These are phyloP conservation scores for Hanseniaspora pseudoguilliermondii DNA, from an alignment of 805 yeast genomes.

Conservation along the genomic window DNA sequence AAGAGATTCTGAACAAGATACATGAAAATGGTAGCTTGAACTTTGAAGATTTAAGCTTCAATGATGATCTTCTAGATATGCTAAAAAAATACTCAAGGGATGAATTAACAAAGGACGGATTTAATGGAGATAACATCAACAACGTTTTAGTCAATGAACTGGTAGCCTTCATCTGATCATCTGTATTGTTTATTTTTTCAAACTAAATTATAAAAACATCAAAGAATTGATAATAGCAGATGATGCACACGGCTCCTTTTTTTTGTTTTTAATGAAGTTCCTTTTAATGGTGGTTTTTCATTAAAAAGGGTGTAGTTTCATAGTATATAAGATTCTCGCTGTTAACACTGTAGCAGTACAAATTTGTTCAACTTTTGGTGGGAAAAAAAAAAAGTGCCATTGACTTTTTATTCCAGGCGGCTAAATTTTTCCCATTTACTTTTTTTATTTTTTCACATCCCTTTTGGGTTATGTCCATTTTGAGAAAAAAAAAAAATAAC, in stretches of 20 bases:
- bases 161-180: not conserved
- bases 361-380: too few relatives aligned
- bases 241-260: not conserved
- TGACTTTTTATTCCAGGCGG: too few relatives aligned
- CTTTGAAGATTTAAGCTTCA: conserved; percentile 4
- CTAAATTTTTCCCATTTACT: too few relatives aligned
- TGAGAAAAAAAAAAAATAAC: not conserved
- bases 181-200: not conserved
- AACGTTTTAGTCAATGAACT: not conserved
- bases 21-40: not conserved
- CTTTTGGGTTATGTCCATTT: not conserved
- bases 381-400: too few relatives aligned
- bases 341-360: too few relatives aligned
- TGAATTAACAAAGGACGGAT: not conserved
- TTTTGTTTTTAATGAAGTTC: not conserved
- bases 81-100: not conserved
- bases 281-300: too few relatives aligned
- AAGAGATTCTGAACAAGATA: not conserved
- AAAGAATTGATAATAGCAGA: too few relatives aligned
- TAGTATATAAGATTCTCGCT: too few relatives aligned
- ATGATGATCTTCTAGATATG: not conserved
- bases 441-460: not conserved
- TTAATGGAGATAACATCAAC: not conserved
- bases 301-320: too few relatives aligned
- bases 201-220: not conserved